Percentiles rank a stretch among this genome's conserved stretches.
Conservation (phyloP, 768 basidiomycete species). For the Lactifluus subvellereus region DNA sequence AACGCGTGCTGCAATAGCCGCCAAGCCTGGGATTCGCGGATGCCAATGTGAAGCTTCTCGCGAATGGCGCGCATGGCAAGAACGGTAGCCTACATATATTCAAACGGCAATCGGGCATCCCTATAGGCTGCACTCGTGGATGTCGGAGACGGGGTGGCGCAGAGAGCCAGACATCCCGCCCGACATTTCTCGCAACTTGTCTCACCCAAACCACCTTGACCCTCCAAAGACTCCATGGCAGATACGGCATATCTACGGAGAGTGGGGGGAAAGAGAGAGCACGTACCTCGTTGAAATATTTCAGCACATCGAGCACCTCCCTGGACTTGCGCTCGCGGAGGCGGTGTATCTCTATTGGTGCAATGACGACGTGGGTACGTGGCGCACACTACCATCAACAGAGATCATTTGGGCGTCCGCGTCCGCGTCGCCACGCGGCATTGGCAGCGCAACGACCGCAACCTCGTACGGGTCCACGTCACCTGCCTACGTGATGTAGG, state of each 20-base stretch:
- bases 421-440: constrained; percentile 25
- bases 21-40: constrained; percentile 66
- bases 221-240: neutral
- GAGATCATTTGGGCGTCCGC: constrained; percentile 53
- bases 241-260: neutral
- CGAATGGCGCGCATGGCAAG: constrained; percentile 65
- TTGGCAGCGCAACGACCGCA: constrained; percentile 57
- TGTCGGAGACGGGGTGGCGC: neutral
- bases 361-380: constrained; percentile 38
- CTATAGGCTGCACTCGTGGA: neutral
- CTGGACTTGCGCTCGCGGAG: constrained; percentile 70
- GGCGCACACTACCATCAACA: constrained; percentile 53
- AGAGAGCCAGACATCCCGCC: neutral
- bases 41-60: constrained; percentile 57
- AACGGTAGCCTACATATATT: constrained; percentile 55
- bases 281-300: constrained; percentile 71
- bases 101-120: constrained; percentile 1
- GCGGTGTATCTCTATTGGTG: constrained; percentile 48
- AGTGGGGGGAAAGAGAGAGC: neutral
- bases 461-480: constrained; percentile 40
- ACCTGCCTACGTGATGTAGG: constrained; percentile 33
- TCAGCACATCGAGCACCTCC: constrained; percentile 64
- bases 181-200: neutral
- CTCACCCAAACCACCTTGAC: neutral
- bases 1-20: constrained; percentile 54